Evolutionary conservation across 2,329 filamentous ascomycete species (phyloP), one percentile per base, ranked within the genome.

Genomic region (Proliferodiscus dingleyae): DNA sequence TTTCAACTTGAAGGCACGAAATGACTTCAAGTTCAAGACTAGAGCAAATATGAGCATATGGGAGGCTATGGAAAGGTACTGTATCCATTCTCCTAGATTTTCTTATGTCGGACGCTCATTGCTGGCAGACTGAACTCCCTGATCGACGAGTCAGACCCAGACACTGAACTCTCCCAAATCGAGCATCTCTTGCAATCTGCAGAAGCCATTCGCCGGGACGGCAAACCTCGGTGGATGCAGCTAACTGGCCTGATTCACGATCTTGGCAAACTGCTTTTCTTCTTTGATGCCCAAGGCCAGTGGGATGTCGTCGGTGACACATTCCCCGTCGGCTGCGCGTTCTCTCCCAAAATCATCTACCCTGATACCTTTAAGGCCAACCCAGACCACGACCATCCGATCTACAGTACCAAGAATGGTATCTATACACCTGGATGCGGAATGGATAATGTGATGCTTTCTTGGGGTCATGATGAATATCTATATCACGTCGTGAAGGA

Each of bases 291-390:
- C n/a, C 71, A 84, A 60, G 89, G 89, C 41, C 89, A 95, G 69
- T 95, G 89, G 89, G 89, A 94, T 61, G 89, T 95, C 3, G 89
- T 95, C 21, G 89, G 89, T 46, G 86, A 90, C 66, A 89, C 85
- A 1, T 89, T 90, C 68, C 83, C 85, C 37, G 83, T 89, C 33
- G 86, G 86, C 58, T 88, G 84, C 65, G 77, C 75, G 51, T 89
- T 87, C 62, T 83, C 88, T 61, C 71, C 82, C 48, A 73, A 76
- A 55, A 91, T 91, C 71, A 85, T 95, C 69, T 89, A 91, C 68
- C 81, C 85, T 0, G 80, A 83, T 43, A 88, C 83, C 19, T 95
- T 95, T 67, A 69, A 66, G 50, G 74, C 71, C 44, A 95, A 95
- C 70, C 86, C 87, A 0, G 89, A 95, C 68, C 73, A 66, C 60